Base-by-base conservation (phyloP, 2,329 filamentous ascomycete species). In the Claviceps pazoutovae region DNA sequence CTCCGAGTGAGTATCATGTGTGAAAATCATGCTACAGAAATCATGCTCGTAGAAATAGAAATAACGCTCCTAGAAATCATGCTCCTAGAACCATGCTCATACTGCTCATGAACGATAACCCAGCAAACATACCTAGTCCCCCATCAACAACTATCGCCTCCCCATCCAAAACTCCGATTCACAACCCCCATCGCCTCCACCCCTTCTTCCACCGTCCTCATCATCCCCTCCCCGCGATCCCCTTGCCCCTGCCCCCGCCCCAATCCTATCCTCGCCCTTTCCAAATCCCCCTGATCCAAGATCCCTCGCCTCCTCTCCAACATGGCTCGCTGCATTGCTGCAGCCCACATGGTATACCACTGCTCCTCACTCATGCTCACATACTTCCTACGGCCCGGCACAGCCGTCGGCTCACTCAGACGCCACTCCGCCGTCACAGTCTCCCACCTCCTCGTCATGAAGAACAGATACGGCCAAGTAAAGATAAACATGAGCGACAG, bases 401-500 rank as follows among this genome's bases (percentile, higher is more conserved):
- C 57, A 41, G 39, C 67, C 71, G 26, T 64, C 51, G 2, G 54
- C 56, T 56, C 56, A 53, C 64, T 66, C 53, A 67, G 52, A 14
- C 59, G 58, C 82, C 83, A 89, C 37, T 82, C 72, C 0, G 76
- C 74, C 21, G 72, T 69, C 3, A 79, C 74, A 2, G 86, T 80
- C 56, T 83, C 75, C 68, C 82, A 89, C 48, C 78, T 73, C 61
- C 78, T 80, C 1, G 85, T 89, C 17, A 75, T 67, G 61, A 87
- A 74, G 66, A 79, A 82, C 13, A 89, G 71, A 52, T 78, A 75
- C 0, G 85, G 85, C 85, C 85, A 89, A 3, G 77, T 71, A 57
- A 89, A 71, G 52, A 89, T 60, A 74, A 84, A 84, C 13, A 85
- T 64, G 54, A 88, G 79, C 0, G 80, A 80, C 5, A 86, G 63